Evolutionary conservation across 2,329 filamentous ascomycete genomes (phyloP), one percentile per base, ranked within the genome.

Genomic region (Periconia sp.): DNA sequence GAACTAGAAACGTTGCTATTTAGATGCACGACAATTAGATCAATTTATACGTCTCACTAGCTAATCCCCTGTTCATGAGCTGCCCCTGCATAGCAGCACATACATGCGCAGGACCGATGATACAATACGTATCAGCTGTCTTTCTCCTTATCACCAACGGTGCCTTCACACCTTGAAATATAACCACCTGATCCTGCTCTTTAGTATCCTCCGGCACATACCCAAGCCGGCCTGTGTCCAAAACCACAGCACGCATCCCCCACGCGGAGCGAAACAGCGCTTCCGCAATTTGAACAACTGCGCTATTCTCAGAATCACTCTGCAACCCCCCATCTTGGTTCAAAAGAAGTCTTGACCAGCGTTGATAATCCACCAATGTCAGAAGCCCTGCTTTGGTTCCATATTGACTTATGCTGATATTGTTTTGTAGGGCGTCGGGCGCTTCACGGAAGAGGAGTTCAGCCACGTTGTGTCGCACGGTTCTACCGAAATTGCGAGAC

Each of bases 151-250:
- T 50, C 13, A 50, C 41, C 18, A 50, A 27, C 5, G 48, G 48
- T 3, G 48, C 48, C 9, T 50, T 50, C 27, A 50, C 48, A 11
- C 48, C 41, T 14, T 45, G 8, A 18, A 45, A 50, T 7, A 50
- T 50, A 17, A 50, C 48, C 41, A 50, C 41, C 18, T 45, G 17
- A 30, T 50, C 48, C 5, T 45, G 17, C 17, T 27, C n/a, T 35
- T 19, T 44, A 13, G 48, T 27, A 33, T 50, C 48, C 45, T 50
- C 48, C 18, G 48, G 41, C 10, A 45, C 41, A 18, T 50, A 50
- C 10, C 41, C 48, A 2, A 45, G 19, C 23, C 31, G 27, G 3
- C 48, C 41, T 13, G 23, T 37, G 19, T 35, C 17, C 13, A 50
- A 17, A 2, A 45, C 11, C 7, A 41, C 48, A 23, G 48, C 40